Evolutionary conservation across 2,329 filamentous ascomycete species (phyloP), one percentile per base, ranked within the genome.

Genomic region (Amauroascus niger): DNA sequence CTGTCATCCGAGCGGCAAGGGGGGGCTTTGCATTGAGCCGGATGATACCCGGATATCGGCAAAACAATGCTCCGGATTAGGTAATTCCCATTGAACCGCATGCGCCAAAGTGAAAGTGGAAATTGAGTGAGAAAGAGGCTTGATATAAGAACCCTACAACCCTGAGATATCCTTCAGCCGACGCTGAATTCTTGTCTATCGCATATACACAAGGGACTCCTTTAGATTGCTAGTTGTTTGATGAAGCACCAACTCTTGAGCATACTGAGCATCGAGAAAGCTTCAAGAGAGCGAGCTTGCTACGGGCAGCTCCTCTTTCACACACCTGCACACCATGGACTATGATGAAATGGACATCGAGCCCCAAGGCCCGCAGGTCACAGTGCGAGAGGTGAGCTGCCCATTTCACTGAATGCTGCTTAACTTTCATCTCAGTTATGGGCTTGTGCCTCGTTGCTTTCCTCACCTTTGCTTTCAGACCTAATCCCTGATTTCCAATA

Each of bases 281-380:
- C 30, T 39, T 37, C 18, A 14, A 22, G 24, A 22, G 33, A 35
- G 53, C 4, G 47, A 49, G 43, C 51, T 53, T 41, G 51, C 51
- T 33, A 14, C 45, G 22, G 32, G 51, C 51, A 53, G 51, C 51
- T 53, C 43, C 51, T 47, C 24, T 6, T 53, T 26, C 7, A 18
- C 20, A 20, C 30, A 18, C 35, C 43, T 60, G 62, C 53, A 59
- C 59, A 62, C 35, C 52, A 72, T 73, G 70, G 69, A 73, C 50
- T 72, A 71, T 59, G 69, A 66, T 59, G 59, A 53, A 26, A 74
- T 74, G 71, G 72, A 74, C 48, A 71, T 73, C 56, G 72, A 74
- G 69, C 68, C 72, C 61, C 64, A 69, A 20, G 73, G 73, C 60
- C 71, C 71, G 44, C 72, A 74, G 62, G 71, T 75, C 41, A 75